Conservation (phyloP, 2,329 filamentous ascomycete species). For the Cladophialophora psammophila region DNA sequence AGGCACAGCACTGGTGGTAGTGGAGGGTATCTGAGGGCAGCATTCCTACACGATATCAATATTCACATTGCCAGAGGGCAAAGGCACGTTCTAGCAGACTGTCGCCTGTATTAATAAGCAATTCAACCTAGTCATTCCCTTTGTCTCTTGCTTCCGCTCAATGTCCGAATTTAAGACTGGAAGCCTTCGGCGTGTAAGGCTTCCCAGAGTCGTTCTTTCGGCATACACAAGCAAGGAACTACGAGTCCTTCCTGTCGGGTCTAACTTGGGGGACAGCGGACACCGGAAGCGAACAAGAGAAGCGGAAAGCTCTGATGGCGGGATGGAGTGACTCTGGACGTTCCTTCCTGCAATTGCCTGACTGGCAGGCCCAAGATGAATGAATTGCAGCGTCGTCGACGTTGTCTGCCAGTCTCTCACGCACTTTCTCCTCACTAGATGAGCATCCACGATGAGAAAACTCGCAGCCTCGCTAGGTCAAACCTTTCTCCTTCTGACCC, state of each 20-base stretch:
- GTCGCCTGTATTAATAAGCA: not conserved
- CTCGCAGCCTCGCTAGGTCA: constrained; percentile 1
- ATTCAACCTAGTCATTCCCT: not conserved
- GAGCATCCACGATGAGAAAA: constrained; percentile 11
- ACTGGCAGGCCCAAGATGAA: not conserved
- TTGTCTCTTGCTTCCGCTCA: not conserved
- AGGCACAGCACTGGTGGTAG: not conserved
- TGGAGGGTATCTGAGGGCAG: not conserved
- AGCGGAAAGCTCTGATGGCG: not conserved
- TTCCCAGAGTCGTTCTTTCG: not conserved
- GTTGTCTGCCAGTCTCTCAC: not conserved
- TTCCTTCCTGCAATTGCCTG: not conserved
- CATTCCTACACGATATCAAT: not conserved
- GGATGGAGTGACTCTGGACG: not conserved
- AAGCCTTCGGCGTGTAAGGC: not conserved
- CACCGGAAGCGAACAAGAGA: not conserved
- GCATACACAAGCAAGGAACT: too few species aligned
- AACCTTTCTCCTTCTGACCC: constrained; percentile 9
- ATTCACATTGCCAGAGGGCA: not conserved
- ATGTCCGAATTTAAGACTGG: not conserved
- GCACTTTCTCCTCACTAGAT: not conserved
- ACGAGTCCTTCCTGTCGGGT: too few species aligned
- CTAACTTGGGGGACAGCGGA: too few species aligned
- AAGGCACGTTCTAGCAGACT: not conserved
- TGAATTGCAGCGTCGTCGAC: not conserved